Evolutionary conservation across 225 moss, liverwort and hornwort genomes (phyloP), one percentile per base, ranked within the genome.

Genomic region (Antitrichia curtipendula): DNA sequence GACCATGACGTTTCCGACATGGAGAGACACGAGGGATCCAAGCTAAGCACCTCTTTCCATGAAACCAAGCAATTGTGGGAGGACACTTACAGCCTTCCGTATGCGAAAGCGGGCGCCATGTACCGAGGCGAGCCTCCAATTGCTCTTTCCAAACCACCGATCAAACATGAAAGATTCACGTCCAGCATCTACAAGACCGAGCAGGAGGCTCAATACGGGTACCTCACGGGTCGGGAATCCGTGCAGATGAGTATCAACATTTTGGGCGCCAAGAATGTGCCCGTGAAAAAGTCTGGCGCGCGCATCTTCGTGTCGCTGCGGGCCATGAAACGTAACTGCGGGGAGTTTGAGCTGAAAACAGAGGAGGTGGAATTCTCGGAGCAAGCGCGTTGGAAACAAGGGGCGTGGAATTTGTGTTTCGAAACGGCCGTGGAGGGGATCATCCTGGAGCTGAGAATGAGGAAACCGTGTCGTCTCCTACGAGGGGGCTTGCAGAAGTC

Each of bases 31-130:
- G 87, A 87, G 34, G 90, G 92, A 49, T 92, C 92, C 28, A 94
- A 82, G 82, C 90, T 91, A 3, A 80, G 81, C 85, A 91, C 62
- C 57, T 84, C 82, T 45, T 94, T 92, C 84, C 75, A 73, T 22
- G 94, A 90, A 84, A 94, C 94, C 20, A 75, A 89, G 24, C 83
- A 90, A 50, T 59, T 92, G 61, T 91, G 92, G 94, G 91, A 91
- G 86, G 82, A 91, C 84, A 90, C 86, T 1, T 94, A 80, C 82
- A 82, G 90, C 70, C 81, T 88, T 56, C 91, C 92, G 18, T 94
- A 91, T 75, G 90, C 90, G 84, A 92, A 86, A 84, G 90, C 89
- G 27, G 94, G 94, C 9, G 92, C 88, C 41, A 86, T 88, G 86
- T 94, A 91, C 74, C 87, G 91, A 53, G 92, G 92, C 56, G 91